A percentile compares a stretch with the other conserved stretches of the same genome.
These are phyloP conservation scores for Fusarium domesticum DNA, from an alignment of 2,329 filamentous ascomycete species.

Conservation along the genomic window DNA sequence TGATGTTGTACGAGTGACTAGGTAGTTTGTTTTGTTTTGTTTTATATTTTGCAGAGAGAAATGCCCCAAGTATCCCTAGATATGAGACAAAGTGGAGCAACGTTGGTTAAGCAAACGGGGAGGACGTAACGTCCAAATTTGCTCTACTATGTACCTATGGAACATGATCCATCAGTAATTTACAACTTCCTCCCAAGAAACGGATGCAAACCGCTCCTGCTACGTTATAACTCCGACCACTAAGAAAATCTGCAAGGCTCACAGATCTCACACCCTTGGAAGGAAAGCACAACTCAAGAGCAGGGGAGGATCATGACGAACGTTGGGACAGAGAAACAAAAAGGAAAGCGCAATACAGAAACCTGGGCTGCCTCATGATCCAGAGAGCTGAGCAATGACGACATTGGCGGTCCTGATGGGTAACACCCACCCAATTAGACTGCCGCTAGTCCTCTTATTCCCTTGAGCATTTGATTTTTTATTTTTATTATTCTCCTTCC, in stretches of 20 bases:
- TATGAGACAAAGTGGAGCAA: not conserved
- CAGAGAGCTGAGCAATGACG: not conserved
- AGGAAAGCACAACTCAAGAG: too few relatives aligned
- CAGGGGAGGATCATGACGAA: not conserved
- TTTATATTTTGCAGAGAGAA: not conserved
- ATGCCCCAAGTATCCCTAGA: not conserved
- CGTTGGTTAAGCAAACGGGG: not conserved
- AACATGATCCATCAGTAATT: not conserved
- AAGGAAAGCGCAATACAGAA: not conserved
- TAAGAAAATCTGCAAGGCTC: not conserved
- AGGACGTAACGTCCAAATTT: not conserved
- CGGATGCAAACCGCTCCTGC: not conserved
- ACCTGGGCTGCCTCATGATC: not conserved
- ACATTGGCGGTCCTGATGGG: not conserved
- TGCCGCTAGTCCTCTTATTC: not conserved
- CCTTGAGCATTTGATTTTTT: not conserved
- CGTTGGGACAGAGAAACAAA: not conserved
- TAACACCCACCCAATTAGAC: not conserved
- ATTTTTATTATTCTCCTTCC: not conserved
- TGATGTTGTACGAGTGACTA: too few relatives aligned
- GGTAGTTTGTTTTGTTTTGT: too few relatives aligned
- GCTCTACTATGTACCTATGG: too few relatives aligned
- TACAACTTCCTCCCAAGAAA: not conserved
- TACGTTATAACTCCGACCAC: not conserved
- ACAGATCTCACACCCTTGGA: too few relatives aligned